phyloP scores from a whole-genome alignment of 202 grass and related monocot species.

The Hordeum pubiflorum region DNA sequence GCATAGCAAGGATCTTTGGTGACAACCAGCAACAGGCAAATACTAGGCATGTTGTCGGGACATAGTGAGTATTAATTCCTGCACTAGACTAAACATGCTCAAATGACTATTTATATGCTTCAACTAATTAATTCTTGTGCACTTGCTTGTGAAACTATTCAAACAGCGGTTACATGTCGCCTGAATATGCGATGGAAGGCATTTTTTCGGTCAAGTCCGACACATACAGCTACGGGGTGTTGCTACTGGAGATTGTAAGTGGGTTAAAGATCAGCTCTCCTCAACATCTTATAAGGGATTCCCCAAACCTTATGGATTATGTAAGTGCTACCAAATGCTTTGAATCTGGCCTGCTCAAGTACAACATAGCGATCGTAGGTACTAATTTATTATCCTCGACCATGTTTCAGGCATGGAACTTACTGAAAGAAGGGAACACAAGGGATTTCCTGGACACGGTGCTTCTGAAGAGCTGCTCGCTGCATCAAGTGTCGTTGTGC shows the following conservation, averaged over 20 bases:
- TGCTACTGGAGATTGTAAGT: constrained; percentile 40
- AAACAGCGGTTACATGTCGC: constrained; percentile 28
- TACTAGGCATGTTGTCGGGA: constrained; percentile 42
- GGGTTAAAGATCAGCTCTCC: neutral
- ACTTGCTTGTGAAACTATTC: neutral
- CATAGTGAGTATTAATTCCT: constrained; percentile 41
- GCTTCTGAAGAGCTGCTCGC: neutral
- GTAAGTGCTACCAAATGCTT: neutral
- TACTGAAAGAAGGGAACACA: constrained; percentile 13
- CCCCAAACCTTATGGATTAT: neutral
- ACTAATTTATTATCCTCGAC: neutral
- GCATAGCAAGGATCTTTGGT: constrained; percentile 55
- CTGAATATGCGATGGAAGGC: constrained; percentile 39
- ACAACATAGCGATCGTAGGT: neutral
- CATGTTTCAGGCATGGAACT: constrained; percentile 30
- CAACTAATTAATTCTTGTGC: neutral
- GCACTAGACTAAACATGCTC: neutral
- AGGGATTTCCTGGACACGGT: neutral
- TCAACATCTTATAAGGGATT: neutral
- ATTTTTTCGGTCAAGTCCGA: constrained; percentile 29
- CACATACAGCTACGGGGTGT: constrained; percentile 32
- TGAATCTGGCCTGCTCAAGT: neutral
- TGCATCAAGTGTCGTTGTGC: constrained; percentile 3
- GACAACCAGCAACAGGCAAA: constrained; percentile 18
- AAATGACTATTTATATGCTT: neutral